Evolutionary conservation across 2,329 filamentous ascomycete genomes (phyloP), one percentile per base, ranked within the genome.

Genomic region (Monosporascus sp.): DNA sequence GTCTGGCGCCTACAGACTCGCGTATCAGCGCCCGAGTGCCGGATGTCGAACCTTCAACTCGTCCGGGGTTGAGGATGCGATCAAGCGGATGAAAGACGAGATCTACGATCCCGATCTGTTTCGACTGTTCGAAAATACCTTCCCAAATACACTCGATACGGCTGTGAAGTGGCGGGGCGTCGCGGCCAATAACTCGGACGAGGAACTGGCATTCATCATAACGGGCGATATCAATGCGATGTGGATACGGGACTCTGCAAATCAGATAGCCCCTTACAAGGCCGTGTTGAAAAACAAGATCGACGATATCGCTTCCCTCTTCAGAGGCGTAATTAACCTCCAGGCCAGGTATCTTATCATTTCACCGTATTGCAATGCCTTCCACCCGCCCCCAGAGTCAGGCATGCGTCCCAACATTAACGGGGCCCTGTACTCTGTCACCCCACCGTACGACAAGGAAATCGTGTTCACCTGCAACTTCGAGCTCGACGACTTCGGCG

Each of bases 381-480:
- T 96, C 72, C 91, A 96, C 67, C 90, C 91, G 2, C 91, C 91
- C 0, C 79, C 83, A 2, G 88, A 90, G 50, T 91, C 88, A 50
- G 82, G 84, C 3, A 78, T 93, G 36, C 64, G 70, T 2, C 80
- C 86, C 2, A 75, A 78, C 0, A 65, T 71, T 14, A 87, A 87
- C 63, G 74, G 78, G 2, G 83, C 81, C 1, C 79, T 81, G 2
- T 85, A 87, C 68, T 57, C 74, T 71, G 66, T 69, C 73, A 81
- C 52, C 79, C 87, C 88, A 2, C 73, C 77, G 0, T 90, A 91
- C 61, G 85, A 90, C 62, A 78, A 80, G 1, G 76, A 77, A 2
- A 78, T 85, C 38, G 91, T 96, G 0, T 97, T 94, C 66, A 93
- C 97, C 70, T 97, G 93, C 80, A 97, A 97, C 71, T 97, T 94